A percentile compares a stretch with the other conserved stretches of the same genome.
These are phyloP conservation scores for Monilinia laxa DNA, from an alignment of 2,329 filamentous ascomycete genomes.

Conservation along the genomic window DNA sequence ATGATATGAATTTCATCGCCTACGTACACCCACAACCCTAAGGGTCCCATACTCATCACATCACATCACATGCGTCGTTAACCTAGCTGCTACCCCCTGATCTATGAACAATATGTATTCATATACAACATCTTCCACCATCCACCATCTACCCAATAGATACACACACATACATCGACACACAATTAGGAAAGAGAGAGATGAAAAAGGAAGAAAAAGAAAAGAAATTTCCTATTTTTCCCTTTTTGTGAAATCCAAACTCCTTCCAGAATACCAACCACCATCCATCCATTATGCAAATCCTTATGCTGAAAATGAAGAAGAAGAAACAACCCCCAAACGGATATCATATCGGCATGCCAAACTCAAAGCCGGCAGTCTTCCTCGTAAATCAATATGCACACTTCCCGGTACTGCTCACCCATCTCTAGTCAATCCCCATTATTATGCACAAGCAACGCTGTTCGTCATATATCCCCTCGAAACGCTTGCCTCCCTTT, in stretches of 20 bases:
- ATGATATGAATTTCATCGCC: no score
- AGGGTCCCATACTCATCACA: no score
- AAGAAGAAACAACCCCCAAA: background rate
- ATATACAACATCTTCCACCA: background rate
- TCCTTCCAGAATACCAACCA: background rate
- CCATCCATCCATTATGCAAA: background rate
- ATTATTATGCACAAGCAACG: slow-evolving; percentile 10
- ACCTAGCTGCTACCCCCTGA: no score
- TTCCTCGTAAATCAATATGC: background rate
- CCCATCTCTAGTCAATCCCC: background rate
- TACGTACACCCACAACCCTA: no score
- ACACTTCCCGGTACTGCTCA: no score
- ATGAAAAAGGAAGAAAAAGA: background rate
- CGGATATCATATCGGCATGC: slow-evolving; percentile 10
- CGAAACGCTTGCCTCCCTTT: background rate
- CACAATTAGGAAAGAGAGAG: background rate
- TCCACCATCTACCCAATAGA: background rate
- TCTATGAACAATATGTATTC: background rate
- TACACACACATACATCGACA: background rate
- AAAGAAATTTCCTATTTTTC: background rate
- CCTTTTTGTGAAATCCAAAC: background rate
- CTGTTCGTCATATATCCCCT: background rate
- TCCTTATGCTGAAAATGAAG: background rate
- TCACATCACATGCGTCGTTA: no score
- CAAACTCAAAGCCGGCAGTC: background rate